phyloP scores from a whole-genome alignment of 2,329 filamentous ascomycete species.

The Monosporascus cannonballus region DNA sequence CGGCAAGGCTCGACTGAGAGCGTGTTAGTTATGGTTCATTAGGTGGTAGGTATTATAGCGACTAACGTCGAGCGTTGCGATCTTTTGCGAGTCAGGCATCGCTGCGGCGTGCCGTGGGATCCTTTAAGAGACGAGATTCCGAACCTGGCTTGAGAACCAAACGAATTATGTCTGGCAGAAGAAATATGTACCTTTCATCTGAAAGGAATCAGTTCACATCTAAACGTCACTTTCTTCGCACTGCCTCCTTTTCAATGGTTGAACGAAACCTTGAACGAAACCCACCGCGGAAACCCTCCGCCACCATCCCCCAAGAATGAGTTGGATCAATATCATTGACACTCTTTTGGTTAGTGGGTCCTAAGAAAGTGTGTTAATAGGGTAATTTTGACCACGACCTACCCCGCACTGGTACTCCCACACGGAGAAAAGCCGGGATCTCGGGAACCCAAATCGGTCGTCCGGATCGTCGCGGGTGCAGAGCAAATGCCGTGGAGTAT shows the following conservation, averaged over 20 bases:
- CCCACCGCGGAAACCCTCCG: conserved; percentile 1
- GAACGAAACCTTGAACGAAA: neutral
- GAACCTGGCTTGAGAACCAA: no score
- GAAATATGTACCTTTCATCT: neutral
- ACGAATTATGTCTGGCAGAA: no score
- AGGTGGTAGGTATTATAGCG: neutral
- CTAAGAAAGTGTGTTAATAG: no score
- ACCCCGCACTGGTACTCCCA: conserved; percentile 6
- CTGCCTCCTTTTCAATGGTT: neutral
- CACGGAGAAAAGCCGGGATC: conserved; percentile 26
- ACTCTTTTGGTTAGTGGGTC: no score
- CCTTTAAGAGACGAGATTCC: no score
- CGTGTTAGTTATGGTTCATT: conserved; percentile 1
- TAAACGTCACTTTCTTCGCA: neutral
- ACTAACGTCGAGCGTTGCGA: conserved; percentile 25
- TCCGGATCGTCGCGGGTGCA: no score
- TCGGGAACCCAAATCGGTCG: conserved; percentile 13
- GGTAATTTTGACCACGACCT: no score
- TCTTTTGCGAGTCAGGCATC: conserved; percentile 17
- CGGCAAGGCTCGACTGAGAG: conserved; percentile 55
- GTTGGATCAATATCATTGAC: no score
- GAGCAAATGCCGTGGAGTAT: neutral
- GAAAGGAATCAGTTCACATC: neutral
- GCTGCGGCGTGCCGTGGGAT: neutral
- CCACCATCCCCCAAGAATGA: no score